Evolutionary conservation across 768 basidiomycete species (phyloP).

Genomic region (Termitomyces sp.): DNA sequence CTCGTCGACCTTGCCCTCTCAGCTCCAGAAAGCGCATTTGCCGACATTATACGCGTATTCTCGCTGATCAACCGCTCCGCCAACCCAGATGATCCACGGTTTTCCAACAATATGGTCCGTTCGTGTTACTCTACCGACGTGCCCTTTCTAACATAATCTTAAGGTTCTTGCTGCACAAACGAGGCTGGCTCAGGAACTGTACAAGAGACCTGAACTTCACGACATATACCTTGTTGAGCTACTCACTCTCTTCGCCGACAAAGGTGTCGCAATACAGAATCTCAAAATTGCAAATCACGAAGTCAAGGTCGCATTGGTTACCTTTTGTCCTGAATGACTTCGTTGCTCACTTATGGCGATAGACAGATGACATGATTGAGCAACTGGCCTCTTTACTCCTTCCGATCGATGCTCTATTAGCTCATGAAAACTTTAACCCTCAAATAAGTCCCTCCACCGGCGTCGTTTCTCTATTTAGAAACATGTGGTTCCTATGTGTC

Average conservation of each 20-base stretch:
- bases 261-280: conserved; percentile 88
- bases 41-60: conserved; percentile 82
- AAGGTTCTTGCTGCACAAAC: conserved; percentile 91
- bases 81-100: conserved; percentile 85
- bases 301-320: conserved; percentile 48
- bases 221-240: conserved; percentile 81
- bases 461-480: conserved; percentile 77
- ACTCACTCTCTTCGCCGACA: conserved; percentile 83
- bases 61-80: conserved; percentile 81
- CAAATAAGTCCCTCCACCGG: conserved; percentile 51
- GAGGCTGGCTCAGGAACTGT: conserved; percentile 76
- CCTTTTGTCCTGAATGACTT: not conserved
- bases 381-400: conserved; percentile 86
- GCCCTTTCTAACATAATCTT: not conserved
- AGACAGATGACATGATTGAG: conserved; percentile 83
- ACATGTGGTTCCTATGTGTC: conserved; percentile 91
- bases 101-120: conserved; percentile 83
- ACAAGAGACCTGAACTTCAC: conserved; percentile 72
- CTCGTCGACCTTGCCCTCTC: conserved; percentile 85
- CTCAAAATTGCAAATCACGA: conserved; percentile 61
- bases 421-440: conserved; percentile 65
- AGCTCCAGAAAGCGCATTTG: conserved; percentile 72
- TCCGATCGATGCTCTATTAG: conserved; percentile 85
- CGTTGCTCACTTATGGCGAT: not conserved
- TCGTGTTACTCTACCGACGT: not conserved